Percentiles rank a stretch among this genome's conserved stretches.
Evolutionary conservation across 768 basidiomycete species (phyloP).

Genomic region (Calocera cornea): DNA sequence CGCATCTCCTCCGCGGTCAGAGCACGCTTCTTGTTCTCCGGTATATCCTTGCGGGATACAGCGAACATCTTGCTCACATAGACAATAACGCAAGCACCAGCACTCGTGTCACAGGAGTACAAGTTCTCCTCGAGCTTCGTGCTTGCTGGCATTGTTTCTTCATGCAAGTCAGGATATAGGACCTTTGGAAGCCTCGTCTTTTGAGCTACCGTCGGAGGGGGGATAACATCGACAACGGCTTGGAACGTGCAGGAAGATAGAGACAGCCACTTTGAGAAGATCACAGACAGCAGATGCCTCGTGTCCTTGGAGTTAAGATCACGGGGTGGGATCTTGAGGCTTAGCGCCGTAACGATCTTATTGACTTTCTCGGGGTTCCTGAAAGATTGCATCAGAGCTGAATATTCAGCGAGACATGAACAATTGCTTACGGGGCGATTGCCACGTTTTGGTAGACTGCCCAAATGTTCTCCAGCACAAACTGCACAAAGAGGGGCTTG

Average conservation of each 20-base stretch:
- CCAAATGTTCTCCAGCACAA: constrained; percentile 95
- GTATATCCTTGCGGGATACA: constrained; percentile 62
- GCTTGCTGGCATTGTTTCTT: constrained; percentile 44
- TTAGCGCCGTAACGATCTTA: constrained; percentile 75
- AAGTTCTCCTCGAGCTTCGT: constrained; percentile 76
- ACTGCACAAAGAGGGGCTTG: constrained; percentile 94
- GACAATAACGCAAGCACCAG: constrained; percentile 53
- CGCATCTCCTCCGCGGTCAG: constrained; percentile 78
- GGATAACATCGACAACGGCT: constrained; percentile 83
- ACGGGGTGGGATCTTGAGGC: constrained; percentile 69
- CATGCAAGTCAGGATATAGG: constrained; percentile 68
- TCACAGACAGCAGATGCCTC: constrained; percentile 63
- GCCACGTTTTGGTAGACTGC: constrained; percentile 85
- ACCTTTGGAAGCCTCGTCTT: constrained; percentile 75
- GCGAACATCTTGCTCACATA: constrained; percentile 99
- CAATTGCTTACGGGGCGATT: constrained; percentile 70
- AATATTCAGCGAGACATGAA: constrained; percentile 2
- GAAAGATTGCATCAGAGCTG: too few species aligned
- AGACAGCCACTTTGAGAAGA: constrained; percentile 93
- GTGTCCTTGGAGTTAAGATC: constrained; percentile 88
- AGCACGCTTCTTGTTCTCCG: constrained; percentile 66
- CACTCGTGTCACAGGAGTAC: constrained; percentile 49
- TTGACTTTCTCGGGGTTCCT: constrained; percentile 81
- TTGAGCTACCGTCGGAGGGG: constrained; percentile 73
- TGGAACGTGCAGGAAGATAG: constrained; percentile 88